Base-by-base conservation (phyloP, 2,329 filamentous ascomycete genomes). In the Claviceps maximensis region DNA sequence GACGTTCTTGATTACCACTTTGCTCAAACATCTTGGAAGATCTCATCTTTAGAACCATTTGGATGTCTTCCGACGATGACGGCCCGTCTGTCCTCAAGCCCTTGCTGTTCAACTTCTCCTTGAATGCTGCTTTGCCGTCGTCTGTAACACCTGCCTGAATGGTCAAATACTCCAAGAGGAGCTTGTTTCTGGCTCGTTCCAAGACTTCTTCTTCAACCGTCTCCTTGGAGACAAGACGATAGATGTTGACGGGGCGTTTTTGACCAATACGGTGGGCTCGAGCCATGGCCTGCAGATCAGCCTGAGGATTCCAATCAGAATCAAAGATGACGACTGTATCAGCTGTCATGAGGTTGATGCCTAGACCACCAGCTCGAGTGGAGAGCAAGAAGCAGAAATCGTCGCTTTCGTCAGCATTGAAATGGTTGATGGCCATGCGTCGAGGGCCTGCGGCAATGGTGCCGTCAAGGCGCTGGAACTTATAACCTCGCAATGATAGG, bases 1-100 rank as follows among this genome's bases (percentile, higher is more conserved):
- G 77, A 65, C 95, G 93, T 71, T 91, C 86, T 69, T 98, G 93
- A 65, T 98, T 98, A 55, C 89, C 88, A 12, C 87, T 93, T 67
- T 96, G 91, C 69, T 97, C 91, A 60, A 98, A 98, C 85, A 98
- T 95, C 69, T 93, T 95, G 65, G 96, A 93, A n/a, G 93, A 95
- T 60, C 93, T 86, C 70, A 91, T 89, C 73, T 97, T 97, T 63
- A 98, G 79, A 55, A 98, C 95, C 67, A 87, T 87, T 57, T 93
- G 95, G 59, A 97, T 97, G 63, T 96, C 93, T 58, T 95, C 91
- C 1, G 88, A 88, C 2, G 89, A 94, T 55, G 84, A 91, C 8
- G 91, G 90, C 60, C 95, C 90, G 52, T 85, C 84, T 38, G 77
- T 82, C 76, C 73, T 86, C 70, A 73, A 72, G 68, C 82, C 82